Evolutionary conservation across 805 yeast species (phyloP).

Genomic region (Teunomyces kruisii): DNA sequence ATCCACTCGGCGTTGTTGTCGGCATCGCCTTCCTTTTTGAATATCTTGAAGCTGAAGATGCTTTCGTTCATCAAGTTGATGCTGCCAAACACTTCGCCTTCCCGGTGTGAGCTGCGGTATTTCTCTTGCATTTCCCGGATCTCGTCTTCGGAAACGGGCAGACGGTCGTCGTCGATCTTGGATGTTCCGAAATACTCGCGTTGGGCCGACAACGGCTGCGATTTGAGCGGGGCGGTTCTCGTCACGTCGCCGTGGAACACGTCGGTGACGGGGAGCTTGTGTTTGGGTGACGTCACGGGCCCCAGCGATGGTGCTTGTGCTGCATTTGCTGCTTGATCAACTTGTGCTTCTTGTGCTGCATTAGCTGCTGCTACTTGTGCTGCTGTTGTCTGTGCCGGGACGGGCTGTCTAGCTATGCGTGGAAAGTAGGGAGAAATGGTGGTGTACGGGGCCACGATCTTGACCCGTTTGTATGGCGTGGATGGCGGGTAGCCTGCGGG

Average conservation of each 20-base stretch:
- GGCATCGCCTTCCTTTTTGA: conserved; percentile 9
- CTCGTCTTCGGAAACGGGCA: conserved; percentile 31
- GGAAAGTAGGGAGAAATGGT: conserved; percentile 9
- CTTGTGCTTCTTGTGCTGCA: not conserved
- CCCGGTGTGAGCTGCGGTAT: conserved; percentile 9
- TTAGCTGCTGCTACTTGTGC: not conserved
- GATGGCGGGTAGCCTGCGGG: conserved; percentile 1
- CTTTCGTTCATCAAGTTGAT: conserved; percentile 38
- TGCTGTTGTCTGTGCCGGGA: not conserved
- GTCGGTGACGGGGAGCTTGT: conserved; percentile 41
- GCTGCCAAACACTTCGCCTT: conserved; percentile 33
- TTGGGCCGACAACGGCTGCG: conserved; percentile 55
- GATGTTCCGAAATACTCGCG: conserved; percentile 32
- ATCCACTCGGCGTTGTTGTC: conserved; percentile 11
- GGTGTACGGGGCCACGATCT: conserved; percentile 10
- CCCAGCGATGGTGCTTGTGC: not conserved
- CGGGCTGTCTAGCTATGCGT: conserved; percentile 7
- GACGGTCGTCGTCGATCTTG: conserved; percentile 22
- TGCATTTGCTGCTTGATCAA: conserved; percentile 3
- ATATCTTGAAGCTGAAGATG: conserved; percentile 34
- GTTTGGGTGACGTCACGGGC: conserved; percentile 21
- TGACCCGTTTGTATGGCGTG: conserved; percentile 8
- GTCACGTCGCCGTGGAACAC: conserved; percentile 48
- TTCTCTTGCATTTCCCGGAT: conserved; percentile 32
- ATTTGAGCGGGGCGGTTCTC: conserved; percentile 47